These are phyloP conservation scores for Leccinum boreale DNA, from an alignment of 768 basidiomycete species.

Conservation along the genomic window DNA sequence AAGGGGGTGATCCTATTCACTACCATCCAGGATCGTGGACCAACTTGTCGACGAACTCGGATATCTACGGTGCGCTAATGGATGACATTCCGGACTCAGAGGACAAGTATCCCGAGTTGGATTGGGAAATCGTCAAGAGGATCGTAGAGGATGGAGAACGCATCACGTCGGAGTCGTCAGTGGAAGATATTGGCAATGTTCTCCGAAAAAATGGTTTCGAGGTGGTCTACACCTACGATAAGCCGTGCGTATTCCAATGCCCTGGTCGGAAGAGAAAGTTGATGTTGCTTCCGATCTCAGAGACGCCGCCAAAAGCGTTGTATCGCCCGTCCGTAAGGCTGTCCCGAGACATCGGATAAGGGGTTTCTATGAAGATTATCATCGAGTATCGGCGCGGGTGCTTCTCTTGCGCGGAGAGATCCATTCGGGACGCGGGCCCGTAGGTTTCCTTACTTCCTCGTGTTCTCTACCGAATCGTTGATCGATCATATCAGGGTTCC, in stretches of 20 bases:
- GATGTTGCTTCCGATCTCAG: background rate
- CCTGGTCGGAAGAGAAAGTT: background rate
- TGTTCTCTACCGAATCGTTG: background rate
- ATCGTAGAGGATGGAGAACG: conserved; percentile 21
- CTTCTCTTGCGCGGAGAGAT: conserved; percentile 39
- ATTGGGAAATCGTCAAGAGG: conserved; percentile 9
- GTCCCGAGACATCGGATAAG: conserved; percentile 31
- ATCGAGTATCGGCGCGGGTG: conserved; percentile 31
- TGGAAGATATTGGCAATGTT: conserved; percentile 29
- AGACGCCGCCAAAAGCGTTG: conserved; percentile 35
- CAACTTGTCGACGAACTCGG: background rate
- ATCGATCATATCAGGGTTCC: conserved; percentile 23
- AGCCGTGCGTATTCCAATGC: background rate
- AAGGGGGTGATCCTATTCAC: background rate
- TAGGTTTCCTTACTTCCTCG: conserved; percentile 11
- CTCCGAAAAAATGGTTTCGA: conserved; percentile 39
- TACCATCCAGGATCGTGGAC: background rate
- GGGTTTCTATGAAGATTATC: conserved; percentile 40
- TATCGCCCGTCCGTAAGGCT: conserved; percentile 33
- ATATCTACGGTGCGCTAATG: background rate
- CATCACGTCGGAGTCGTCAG: conserved; percentile 21
- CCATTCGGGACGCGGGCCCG: conserved; percentile 38
- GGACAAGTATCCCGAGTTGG: background rate
- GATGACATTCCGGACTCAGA: background rate
- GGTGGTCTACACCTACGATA: conserved; percentile 38